Percentiles rank a stretch among this genome's conserved stretches.
phyloP scores from a whole-genome alignment of 2,329 filamentous ascomycete genomes.

The Fusarium sp. region DNA sequence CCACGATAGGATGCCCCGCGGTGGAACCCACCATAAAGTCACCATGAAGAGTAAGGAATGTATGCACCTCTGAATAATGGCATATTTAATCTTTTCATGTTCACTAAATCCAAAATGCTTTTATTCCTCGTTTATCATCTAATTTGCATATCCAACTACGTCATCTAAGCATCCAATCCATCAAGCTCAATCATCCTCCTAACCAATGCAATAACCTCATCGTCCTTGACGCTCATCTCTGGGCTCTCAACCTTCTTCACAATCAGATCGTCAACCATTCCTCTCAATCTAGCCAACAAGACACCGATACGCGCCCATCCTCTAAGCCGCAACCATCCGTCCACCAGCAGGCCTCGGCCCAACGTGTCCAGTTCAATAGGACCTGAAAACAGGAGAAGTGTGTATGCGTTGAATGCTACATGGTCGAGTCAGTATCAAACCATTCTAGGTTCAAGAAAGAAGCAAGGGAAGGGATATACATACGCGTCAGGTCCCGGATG shows the following conservation, averaged over 20 bases:
- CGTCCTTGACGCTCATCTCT: slow-evolving; percentile 64
- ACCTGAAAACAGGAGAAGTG: slow-evolving; percentile 87
- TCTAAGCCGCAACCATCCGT: slow-evolving; percentile 86
- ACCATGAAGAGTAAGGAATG: background rate
- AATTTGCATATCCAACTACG: background rate
- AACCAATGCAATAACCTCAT: slow-evolving; percentile 80
- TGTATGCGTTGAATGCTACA: slow-evolving; percentile 88
- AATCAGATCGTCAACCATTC: slow-evolving; percentile 87
- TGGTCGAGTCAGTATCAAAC: slow-evolving; percentile 11
- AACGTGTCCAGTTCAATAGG: slow-evolving; percentile 86
- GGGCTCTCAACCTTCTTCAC: slow-evolving; percentile 84
- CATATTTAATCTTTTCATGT: background rate
- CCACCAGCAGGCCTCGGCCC: slow-evolving; percentile 86
- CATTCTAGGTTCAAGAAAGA: background rate
- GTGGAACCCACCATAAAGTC: slow-evolving; percentile 17
- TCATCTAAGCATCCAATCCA: slow-evolving; percentile 74
- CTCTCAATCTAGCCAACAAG: slow-evolving; percentile 81
- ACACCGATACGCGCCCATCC: slow-evolving; percentile 97
- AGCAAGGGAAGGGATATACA: slow-evolving; percentile 50
- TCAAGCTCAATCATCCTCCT: slow-evolving; percentile 87
- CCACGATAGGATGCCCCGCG: slow-evolving; percentile 23
- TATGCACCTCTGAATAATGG: background rate
- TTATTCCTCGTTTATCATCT: background rate
- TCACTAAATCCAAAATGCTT: background rate
- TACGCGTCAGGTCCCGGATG: slow-evolving; percentile 88